These are phyloP conservation scores for Aspergillus bertholletiae DNA, from an alignment of 495 filamentous ascomycete species.

Conservation along the genomic window DNA sequence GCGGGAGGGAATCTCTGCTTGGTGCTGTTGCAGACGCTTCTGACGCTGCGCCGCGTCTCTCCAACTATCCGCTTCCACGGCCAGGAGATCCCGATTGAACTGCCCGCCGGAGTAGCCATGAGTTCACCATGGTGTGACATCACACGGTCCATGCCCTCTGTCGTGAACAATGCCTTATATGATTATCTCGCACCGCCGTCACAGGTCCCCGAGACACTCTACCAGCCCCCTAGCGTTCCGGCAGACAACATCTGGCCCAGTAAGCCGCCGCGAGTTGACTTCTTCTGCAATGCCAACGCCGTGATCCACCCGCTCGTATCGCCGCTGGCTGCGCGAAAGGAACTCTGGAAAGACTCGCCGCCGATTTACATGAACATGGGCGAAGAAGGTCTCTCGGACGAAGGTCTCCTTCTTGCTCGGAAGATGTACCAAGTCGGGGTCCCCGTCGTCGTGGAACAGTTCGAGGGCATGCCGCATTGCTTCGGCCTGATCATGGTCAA, in stretches of 20 bases:
- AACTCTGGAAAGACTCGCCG: conserved; percentile 61
- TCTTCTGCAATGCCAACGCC: conserved; percentile 63
- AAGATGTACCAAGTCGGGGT: conserved; percentile 60
- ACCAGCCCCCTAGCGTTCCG: conserved; percentile 30
- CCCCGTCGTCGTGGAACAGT: conserved; percentile 66
- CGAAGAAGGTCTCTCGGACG: conserved; percentile 76
- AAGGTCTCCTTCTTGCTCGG: conserved; percentile 59
- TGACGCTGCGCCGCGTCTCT: conserved; percentile 60
- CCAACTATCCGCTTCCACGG: conserved; percentile 63
- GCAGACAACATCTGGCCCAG: conserved; percentile 68
- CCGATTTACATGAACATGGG: conserved; percentile 75
- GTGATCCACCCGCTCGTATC: conserved; percentile 74
- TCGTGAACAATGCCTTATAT: conserved; percentile 55
- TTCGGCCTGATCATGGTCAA: conserved; percentile 64
- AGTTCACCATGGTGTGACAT: conserved; percentile 78
- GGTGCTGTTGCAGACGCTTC: conserved; percentile 67
- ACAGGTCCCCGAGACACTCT: conserved; percentile 28
- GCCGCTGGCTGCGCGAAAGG: conserved; percentile 53
- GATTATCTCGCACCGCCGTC: conserved; percentile 68
- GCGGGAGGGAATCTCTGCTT: conserved; percentile 79
- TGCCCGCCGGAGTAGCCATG: conserved; percentile 67
- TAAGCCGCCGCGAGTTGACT: conserved; percentile 60
- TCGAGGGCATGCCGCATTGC: conserved; percentile 87
- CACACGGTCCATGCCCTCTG: conserved; percentile 68
- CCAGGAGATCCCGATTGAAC: conserved; percentile 50